Evolutionary conservation across 2,329 filamentous ascomycete species (phyloP).

Genomic region (Phyllachora maydis): DNA sequence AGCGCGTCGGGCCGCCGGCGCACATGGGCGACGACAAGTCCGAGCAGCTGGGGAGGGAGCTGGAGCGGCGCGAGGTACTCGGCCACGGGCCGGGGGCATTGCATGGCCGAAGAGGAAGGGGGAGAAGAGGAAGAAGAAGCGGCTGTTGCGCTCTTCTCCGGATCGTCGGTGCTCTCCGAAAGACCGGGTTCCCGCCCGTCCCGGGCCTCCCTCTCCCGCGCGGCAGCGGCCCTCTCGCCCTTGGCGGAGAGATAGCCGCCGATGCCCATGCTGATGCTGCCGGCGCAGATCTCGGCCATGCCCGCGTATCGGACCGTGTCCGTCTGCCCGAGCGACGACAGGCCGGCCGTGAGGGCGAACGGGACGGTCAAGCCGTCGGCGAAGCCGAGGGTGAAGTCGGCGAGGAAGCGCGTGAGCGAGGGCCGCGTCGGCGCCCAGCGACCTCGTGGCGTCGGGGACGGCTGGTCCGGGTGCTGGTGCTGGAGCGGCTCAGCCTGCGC

Average conservation of each 20-base stretch:
- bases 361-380: slow-evolving; percentile 58
- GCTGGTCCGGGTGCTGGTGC: slow-evolving; percentile 1
- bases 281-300: slow-evolving; percentile 48
- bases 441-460: too few relatives aligned
- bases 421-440: not conserved
- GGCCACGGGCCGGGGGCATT: not conserved
- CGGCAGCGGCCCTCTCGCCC: slow-evolving; percentile 8
- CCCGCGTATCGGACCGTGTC: slow-evolving; percentile 46
- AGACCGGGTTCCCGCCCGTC: too few relatives aligned
- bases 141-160: slow-evolving; percentile 11
- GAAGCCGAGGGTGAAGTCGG: slow-evolving; percentile 28
- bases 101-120: not conserved
- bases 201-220: not conserved
- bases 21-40: slow-evolving; percentile 3
- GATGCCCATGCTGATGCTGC: slow-evolving; percentile 54
- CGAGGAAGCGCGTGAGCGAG: slow-evolving; percentile 1
- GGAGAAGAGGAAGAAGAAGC: too few relatives aligned
- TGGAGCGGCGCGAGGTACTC: slow-evolving; percentile 4
- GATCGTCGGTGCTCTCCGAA: slow-evolving; percentile 1
- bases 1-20: slow-evolving; percentile 1
- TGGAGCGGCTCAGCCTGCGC: too few relatives aligned
- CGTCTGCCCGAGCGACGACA: slow-evolving; percentile 40
- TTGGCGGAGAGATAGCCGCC: slow-evolving; percentile 45
- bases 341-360: slow-evolving; percentile 51
- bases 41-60: slow-evolving; percentile 3